Base-by-base conservation (phyloP, 495 filamentous ascomycete species). In the Talaromyces adpressus region DNA sequence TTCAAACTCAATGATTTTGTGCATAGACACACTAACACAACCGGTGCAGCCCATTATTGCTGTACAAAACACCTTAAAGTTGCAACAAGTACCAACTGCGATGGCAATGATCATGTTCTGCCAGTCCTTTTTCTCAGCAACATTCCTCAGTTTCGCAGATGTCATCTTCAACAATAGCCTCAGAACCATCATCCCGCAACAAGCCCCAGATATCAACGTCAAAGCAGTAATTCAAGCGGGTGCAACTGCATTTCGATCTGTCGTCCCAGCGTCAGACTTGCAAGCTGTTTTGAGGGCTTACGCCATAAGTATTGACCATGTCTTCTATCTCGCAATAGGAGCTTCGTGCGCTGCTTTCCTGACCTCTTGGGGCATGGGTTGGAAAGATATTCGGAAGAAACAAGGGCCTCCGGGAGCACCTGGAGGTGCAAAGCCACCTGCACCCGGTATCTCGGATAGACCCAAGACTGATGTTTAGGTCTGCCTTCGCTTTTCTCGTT, bases 361-460 rank as follows among this genome's bases (percentile, higher is more conserved):
- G 12, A 65, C 69, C 6, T 66, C 69, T 7, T 83, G 68, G 66
- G 77, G 77, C 1, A 75, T 81, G 72, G 79, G 78, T 9, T 82
- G 76, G 78, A 69, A 73, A 32, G 77, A 77, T 65, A 66, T 79
- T 18, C 54, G 54, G 14, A 57, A 57, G 25, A 53, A 53, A 27
- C 20, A 53, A 11, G 49, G 49, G n/a, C 18, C 49, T 22, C 49
- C 49, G 27, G 49, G 8, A 0, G 49, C 20, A 9, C n/a, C 14
- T 45, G 41, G 41, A 45, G 16, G 20, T 22, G 4, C n/a, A 23
- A 27, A 9, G 3, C 20, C 23, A 53, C 49, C 49, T 22, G 20
- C 49, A 53, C 32, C 32, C 11, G 20, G 5, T 11, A 18, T 30
- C 6, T 6, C 18, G 8, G 49, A 53, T 53, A 16, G 49, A 27